Base-by-base conservation (phyloP, 2,329 filamentous ascomycete species). In the Verticillium tricorpus region DNA sequence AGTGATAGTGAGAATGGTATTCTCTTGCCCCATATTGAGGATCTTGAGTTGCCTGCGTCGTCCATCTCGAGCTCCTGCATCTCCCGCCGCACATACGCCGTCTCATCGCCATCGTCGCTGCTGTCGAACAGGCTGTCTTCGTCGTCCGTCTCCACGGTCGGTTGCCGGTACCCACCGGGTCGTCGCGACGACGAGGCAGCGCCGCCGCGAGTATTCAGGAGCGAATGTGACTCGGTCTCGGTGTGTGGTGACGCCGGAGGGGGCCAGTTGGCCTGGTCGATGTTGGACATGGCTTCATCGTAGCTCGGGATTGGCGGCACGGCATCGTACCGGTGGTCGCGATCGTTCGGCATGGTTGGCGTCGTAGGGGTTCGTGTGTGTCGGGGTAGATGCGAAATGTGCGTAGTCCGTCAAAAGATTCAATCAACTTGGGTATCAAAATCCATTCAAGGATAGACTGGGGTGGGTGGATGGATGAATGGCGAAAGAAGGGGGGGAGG, bases 21-120 rank as follows among this genome's bases (percentile, higher is more conserved):
- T 55, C 82, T 75, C 72, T 87, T 87, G 58, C 81, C 78, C 80
- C 82, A 86, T 60, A 78, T 71, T 2, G 78, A 80, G 28, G 79
- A 73, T 34, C 76, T 74, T 60, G 76, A 68, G 45, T 50, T 50
- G 62, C 74, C 71, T 57, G 77, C 74, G 25, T 77, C 70, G 69
- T 92, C 85, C 52, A 96, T 86, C 68, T 96, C 92, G 83, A 96
- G 88, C 82, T 97, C 90, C 71, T 96, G 87, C 79, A 98, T 89
- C 76, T 95, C 91, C 67, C 89, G 85, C 65, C 91, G 87, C 69
- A 95, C 83, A 65, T 88, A 86, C 35, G 85, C 86, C 40, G 86
- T 86, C 66, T 90, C 83, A 35, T 74, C 73, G 57, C 78, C 78
- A 45, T 78, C 78, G 25, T 75, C 77, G 32, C 80, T 78, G 76